These are phyloP conservation scores for Rhizoctonia solani DNA, from an alignment of 1,284 basidiomycete species.

Conservation along the genomic window DNA sequence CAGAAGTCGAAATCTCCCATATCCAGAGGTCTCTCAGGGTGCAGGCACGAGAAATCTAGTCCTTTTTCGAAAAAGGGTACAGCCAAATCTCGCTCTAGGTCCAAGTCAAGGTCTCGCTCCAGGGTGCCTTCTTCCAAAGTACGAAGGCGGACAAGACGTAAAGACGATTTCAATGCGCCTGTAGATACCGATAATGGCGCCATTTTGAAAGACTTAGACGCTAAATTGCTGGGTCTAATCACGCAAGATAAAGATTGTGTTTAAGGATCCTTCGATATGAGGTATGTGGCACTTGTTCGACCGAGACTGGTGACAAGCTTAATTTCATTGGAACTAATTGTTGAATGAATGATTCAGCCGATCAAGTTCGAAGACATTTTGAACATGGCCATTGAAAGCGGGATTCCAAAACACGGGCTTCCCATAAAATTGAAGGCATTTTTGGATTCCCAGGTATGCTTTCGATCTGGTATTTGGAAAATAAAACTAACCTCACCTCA, in stretches of 20 bases:
- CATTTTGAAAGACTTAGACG: constrained; percentile 47
- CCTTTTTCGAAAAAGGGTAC: too few relatives aligned
- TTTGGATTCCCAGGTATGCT: constrained; percentile 60
- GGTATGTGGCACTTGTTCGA: constrained; percentile 46
- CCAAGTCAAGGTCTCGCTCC: neutral
- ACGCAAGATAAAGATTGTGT: constrained; percentile 54
- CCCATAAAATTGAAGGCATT: constrained; percentile 54
- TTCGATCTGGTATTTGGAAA: neutral
- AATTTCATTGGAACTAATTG: too few relatives aligned
- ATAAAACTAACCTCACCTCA: neutral
- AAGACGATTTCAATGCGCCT: neutral
- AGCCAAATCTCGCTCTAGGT: constrained; percentile 2
- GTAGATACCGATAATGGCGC: constrained; percentile 44
- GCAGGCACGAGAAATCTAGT: too few relatives aligned
- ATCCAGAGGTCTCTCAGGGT: too few relatives aligned
- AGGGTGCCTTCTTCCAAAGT: neutral
- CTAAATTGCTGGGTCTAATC: constrained; percentile 52
- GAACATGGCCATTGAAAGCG: constrained; percentile 45
- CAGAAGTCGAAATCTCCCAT: too few relatives aligned
- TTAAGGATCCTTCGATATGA: constrained; percentile 65
- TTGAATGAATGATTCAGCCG: constrained; percentile 51
- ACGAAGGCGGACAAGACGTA: neutral
- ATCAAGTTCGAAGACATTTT: constrained; percentile 62
- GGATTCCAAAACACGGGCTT: constrained; percentile 47
- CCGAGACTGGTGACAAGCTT: too few relatives aligned